Evolutionary conservation across 352 stramenopile genomes (phyloP).

Genomic region (Phytopythium aichiense): DNA sequence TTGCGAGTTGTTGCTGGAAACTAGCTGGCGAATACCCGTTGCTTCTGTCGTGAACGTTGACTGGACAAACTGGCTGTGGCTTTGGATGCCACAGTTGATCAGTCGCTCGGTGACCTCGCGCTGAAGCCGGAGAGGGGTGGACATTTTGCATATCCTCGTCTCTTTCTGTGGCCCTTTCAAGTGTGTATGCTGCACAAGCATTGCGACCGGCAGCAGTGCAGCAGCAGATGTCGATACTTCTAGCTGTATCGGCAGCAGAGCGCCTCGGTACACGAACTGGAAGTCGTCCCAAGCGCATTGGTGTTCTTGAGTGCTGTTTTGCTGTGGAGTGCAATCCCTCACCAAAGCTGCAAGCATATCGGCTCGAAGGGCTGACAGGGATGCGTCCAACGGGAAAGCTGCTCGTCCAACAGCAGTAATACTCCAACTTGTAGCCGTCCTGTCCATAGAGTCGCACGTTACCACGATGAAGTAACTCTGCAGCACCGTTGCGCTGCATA

Average conservation of each 20-base stretch:
- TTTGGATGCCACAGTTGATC: not conserved
- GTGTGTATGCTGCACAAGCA: constrained; percentile 7
- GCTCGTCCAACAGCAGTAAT: not conserved
- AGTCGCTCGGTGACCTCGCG: not conserved
- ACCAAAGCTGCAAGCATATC: not conserved
- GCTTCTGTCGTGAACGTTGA: not conserved
- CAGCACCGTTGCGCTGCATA: not conserved
- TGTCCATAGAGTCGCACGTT: not conserved
- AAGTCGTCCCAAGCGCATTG: not conserved
- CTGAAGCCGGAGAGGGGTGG: not conserved
- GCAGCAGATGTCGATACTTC: constrained; percentile 17
- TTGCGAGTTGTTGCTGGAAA: not conserved
- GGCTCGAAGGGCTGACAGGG: not conserved
- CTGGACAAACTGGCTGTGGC: not conserved
- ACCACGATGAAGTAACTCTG: not conserved
- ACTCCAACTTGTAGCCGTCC: not conserved
- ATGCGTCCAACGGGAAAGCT: not conserved
- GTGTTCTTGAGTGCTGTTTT: not conserved
- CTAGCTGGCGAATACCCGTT: not conserved
- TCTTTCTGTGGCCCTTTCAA: not conserved
- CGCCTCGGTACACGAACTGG: constrained; percentile 30
- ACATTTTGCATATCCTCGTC: not conserved
- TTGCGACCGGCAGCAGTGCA: constrained; percentile 23
- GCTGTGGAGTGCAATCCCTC: not conserved
- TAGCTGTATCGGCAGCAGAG: constrained; percentile 13